phyloP scores from a whole-genome alignment of 2,329 filamentous ascomycete genomes.

The Verticillium albo-atrum region DNA sequence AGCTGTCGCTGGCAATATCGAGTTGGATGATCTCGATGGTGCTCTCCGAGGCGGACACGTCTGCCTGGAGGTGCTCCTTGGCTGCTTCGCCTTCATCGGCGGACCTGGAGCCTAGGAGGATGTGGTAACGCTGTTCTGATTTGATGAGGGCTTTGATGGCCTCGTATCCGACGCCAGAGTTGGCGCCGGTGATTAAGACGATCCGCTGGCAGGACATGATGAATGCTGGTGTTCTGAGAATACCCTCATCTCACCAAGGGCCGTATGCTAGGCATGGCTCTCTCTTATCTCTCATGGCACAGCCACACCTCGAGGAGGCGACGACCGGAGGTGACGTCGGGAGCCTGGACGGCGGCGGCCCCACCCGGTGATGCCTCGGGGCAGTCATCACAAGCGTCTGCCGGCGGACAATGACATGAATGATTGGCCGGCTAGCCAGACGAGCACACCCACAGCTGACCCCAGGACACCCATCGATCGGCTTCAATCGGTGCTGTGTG shows the following conservation, averaged over 20 bases:
- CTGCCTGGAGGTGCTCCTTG: constrained; percentile 31
- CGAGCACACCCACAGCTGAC: neutral
- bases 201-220: constrained; percentile 20
- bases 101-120: constrained; percentile 51
- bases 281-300: neutral
- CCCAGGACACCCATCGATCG: neutral
- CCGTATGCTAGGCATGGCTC: neutral
- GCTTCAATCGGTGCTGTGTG: neutral
- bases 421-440: neutral
- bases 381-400: neutral
- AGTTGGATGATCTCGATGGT: constrained; percentile 43
- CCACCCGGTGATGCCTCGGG: neutral
- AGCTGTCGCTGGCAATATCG: constrained; percentile 48
- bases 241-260: neutral
- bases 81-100: constrained; percentile 46
- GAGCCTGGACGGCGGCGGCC: neutral
- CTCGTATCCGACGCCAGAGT: constrained; percentile 57
- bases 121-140: constrained; percentile 44
- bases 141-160: constrained; percentile 47
- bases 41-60: constrained; percentile 33
- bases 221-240: neutral
- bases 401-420: neutral
- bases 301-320: neutral
- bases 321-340: neutral
- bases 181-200: constrained; percentile 57